Conservation (phyloP, 23 red algal genomes). For the Cyanidiococcus yangmingshanensis region DNA sequence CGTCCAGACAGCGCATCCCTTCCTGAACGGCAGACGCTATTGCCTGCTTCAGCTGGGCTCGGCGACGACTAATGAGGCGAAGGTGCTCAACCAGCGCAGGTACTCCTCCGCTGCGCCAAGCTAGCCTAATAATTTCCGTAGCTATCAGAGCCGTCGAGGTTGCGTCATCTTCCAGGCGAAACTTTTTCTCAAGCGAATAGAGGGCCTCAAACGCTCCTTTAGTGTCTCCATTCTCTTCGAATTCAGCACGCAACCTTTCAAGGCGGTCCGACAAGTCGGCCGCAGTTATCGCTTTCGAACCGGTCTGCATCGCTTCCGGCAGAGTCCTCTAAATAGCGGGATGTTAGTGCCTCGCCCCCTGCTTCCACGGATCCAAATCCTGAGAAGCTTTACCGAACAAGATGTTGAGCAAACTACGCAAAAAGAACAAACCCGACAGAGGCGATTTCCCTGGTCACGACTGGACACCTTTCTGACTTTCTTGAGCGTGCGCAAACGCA, state of each 20-base stretch:
- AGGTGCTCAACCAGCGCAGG: conserved; percentile 49
- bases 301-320: background rate
- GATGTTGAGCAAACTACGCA: too few relatives aligned
- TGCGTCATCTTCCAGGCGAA: conserved; percentile 51
- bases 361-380: too few relatives aligned
- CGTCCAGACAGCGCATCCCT: conserved; percentile 50
- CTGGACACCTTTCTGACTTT: too few relatives aligned
- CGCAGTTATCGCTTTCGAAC: background rate
- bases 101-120: conserved; percentile 40
- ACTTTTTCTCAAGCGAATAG: conserved; percentile 48
- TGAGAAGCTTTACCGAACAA: too few relatives aligned
- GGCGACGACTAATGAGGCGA: conserved; percentile 56
- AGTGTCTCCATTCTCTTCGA: background rate
- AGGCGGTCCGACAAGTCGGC: background rate
- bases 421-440: too few relatives aligned
- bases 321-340: too few relatives aligned
- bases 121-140: conserved; percentile 61
- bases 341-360: too few relatives aligned
- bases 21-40: conserved; percentile 59
- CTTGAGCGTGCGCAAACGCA: too few relatives aligned
- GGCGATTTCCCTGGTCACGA: too few relatives aligned
- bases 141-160: conserved; percentile 70
- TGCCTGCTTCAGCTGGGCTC: conserved; percentile 84
- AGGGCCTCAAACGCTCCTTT: conserved; percentile 9
- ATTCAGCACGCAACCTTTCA: background rate